A percentile compares a stretch with the other conserved stretches of the same genome.
Evolutionary conservation across 768 basidiomycete genomes (phyloP).

Genomic region (Termitomyces sp.): DNA sequence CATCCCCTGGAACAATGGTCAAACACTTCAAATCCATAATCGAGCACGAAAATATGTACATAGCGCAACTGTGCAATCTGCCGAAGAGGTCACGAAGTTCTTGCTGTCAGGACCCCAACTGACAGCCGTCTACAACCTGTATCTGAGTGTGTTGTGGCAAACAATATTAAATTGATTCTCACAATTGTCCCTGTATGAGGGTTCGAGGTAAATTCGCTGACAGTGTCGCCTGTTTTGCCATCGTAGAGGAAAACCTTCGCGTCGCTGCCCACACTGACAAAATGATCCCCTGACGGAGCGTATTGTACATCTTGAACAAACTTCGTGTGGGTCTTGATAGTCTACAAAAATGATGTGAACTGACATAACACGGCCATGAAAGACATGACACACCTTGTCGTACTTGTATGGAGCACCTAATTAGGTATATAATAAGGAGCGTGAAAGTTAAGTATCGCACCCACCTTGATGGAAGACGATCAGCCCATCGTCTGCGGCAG

Average conservation of each 20-base stretch:
- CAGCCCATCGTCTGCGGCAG: slow-evolving; percentile 76
- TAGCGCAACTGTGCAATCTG: slow-evolving; percentile 82
- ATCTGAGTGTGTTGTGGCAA: not conserved
- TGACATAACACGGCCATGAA: not conserved
- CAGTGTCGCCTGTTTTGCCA: slow-evolving; percentile 79
- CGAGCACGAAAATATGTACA: slow-evolving; percentile 41
- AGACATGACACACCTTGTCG: slow-evolving; percentile 49
- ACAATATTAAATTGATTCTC: slow-evolving; percentile 21
- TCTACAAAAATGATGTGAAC: slow-evolving; percentile 28
- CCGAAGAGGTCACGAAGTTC: slow-evolving; percentile 73
- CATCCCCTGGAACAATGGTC: slow-evolving; percentile 58
- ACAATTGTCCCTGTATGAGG: slow-evolving; percentile 76
- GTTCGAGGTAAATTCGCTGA: slow-evolving; percentile 60
- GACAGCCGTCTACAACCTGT: slow-evolving; percentile 50
- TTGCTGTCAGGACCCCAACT: slow-evolving; percentile 80
- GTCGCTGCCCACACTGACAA: slow-evolving; percentile 88
- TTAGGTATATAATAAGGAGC: not conserved
- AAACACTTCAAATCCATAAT: not conserved
- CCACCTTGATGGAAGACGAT: slow-evolving; percentile 81
- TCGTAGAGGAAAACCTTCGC: slow-evolving; percentile 85
- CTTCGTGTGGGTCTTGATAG: slow-evolving; percentile 83
- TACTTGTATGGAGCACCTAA: slow-evolving; percentile 85
- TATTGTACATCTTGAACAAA: slow-evolving; percentile 91
- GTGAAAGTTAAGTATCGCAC: slow-evolving; percentile 3
- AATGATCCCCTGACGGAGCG: slow-evolving; percentile 73